These are phyloP conservation scores for Apophysomyces elegans DNA, from an alignment of 371 early-diverging fungal species.

Conservation along the genomic window DNA sequence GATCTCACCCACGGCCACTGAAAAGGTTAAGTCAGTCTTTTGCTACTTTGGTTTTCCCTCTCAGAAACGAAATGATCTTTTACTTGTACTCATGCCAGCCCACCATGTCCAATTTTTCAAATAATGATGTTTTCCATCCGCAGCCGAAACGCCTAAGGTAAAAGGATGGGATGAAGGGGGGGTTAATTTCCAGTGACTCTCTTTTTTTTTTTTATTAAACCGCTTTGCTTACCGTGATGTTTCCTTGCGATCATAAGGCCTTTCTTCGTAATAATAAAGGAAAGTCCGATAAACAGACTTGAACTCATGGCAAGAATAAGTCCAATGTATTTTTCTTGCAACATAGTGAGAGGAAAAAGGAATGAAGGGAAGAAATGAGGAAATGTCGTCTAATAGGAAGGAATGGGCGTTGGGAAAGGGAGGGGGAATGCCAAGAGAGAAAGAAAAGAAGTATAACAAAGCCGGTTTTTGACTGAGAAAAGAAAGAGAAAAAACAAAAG, in stretches of 20 bases:
- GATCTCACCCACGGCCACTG: slow-evolving; percentile 18
- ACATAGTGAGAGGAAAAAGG: slow-evolving; percentile 27
- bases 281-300: slow-evolving; percentile 80
- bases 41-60: neutral
- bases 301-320: slow-evolving; percentile 83
- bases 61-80: slow-evolving; percentile 72
- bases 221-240: slow-evolving; percentile 28
- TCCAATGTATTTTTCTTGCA: slow-evolving; percentile 83
- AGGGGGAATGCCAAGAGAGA: neutral
- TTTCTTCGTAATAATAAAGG: slow-evolving; percentile 87
- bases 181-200: neutral
- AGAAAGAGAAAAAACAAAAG: neutral
- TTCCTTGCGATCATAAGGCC: slow-evolving; percentile 50
- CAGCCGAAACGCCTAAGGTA: slow-evolving; percentile 59
- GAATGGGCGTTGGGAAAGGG: too few species aligned
- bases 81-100: slow-evolving; percentile 85
- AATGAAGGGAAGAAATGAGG: neutral
- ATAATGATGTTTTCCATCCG: slow-evolving; percentile 73
- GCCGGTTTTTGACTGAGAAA: neutral
- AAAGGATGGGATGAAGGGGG: neutral
- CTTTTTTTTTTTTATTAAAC: neutral
- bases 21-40: neutral
- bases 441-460: neutral
- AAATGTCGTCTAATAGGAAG: too few species aligned
- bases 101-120: slow-evolving; percentile 86